These are phyloP conservation scores for Cynara cardunculus DNA, from an alignment of 129 eudicot genomes.

Conservation along the genomic window DNA sequence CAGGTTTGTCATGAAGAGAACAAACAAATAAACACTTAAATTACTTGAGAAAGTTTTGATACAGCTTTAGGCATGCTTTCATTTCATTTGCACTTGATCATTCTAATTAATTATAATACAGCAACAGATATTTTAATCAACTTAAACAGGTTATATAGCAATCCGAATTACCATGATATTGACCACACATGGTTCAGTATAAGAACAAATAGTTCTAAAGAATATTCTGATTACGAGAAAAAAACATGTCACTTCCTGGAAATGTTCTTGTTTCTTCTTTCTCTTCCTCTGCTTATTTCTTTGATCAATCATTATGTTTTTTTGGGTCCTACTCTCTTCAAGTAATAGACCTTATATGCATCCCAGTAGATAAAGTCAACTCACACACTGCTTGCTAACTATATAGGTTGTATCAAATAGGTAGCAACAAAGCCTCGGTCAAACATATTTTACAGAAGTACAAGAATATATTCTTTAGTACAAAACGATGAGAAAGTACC, in stretches of 20 bases:
- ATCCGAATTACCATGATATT: not conserved
- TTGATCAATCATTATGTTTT: too few species aligned
- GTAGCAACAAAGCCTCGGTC: not conserved
- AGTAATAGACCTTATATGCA: not conserved
- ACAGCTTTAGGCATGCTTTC: conserved; percentile 1
- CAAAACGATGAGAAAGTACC: conserved; percentile 1
- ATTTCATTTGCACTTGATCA: not conserved
- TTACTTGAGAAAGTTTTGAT: not conserved
- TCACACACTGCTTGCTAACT: not conserved
- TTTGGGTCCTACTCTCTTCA: not conserved
- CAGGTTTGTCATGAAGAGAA: conserved; percentile 15
- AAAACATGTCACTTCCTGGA: not conserved
- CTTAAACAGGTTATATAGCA: not conserved
- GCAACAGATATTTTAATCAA: not conserved
- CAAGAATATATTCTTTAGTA: conserved; percentile 3
- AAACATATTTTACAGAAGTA: conserved; percentile 6
- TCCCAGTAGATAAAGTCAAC: not conserved
- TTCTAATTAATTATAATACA: not conserved
- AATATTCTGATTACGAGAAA: not conserved
- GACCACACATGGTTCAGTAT: not conserved
- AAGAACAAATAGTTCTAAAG: not conserved
- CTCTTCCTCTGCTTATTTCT: not conserved
- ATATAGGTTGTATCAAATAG: not conserved
- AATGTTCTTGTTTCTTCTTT: not conserved
- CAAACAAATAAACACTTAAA: not conserved